A percentile compares a stretch with the other conserved stretches of the same genome.
Evolutionary conservation across 2,329 filamentous ascomycete genomes (phyloP).

Genomic region (Penicillium sp.): DNA sequence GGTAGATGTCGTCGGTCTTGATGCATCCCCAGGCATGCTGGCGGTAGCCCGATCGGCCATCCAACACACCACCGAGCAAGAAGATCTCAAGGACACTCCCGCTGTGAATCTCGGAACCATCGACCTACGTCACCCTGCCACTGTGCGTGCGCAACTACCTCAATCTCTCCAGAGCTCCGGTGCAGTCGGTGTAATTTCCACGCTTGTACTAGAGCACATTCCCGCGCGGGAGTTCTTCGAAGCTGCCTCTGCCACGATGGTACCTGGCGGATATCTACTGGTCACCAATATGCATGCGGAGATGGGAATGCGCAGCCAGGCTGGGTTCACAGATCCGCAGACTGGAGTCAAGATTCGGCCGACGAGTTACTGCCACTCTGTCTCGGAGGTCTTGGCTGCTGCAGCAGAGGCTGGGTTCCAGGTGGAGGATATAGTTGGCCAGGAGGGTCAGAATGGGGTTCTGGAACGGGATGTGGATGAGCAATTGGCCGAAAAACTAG

Average conservation of each 20-base stretch:
- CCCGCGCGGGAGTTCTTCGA: constrained; percentile 62
- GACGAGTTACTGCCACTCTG: constrained; percentile 60
- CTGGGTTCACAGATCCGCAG: constrained; percentile 61
- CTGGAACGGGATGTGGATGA: constrained; percentile 54
- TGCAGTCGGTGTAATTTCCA: constrained; percentile 58
- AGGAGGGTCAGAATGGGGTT: constrained; percentile 31
- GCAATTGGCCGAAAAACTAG: constrained; percentile 61
- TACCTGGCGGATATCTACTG: constrained; percentile 55
- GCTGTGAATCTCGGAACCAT: constrained; percentile 40
- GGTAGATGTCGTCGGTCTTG: constrained; percentile 56
- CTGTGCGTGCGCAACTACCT: constrained; percentile 11
- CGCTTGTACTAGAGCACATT: constrained; percentile 68
- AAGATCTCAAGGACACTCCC: constrained; percentile 3
- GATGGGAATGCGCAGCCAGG: constrained; percentile 63
- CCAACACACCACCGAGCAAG: constrained; percentile 2
- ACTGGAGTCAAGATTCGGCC: constrained; percentile 63
- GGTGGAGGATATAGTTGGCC: constrained; percentile 39
- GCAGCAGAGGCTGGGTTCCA: constrained; percentile 54
- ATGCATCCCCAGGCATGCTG: constrained; percentile 63
- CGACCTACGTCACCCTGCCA: constrained; percentile 42
- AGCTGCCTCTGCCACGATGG: constrained; percentile 50
- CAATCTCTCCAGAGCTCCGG: constrained; percentile 26
- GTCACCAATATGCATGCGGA: constrained; percentile 71
- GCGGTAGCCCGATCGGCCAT: constrained; percentile 53
- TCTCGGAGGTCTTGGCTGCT: constrained; percentile 56